phyloP scores from a whole-genome alignment of 495 filamentous ascomycete genomes.

The Elasticomyces elasticus region DNA sequence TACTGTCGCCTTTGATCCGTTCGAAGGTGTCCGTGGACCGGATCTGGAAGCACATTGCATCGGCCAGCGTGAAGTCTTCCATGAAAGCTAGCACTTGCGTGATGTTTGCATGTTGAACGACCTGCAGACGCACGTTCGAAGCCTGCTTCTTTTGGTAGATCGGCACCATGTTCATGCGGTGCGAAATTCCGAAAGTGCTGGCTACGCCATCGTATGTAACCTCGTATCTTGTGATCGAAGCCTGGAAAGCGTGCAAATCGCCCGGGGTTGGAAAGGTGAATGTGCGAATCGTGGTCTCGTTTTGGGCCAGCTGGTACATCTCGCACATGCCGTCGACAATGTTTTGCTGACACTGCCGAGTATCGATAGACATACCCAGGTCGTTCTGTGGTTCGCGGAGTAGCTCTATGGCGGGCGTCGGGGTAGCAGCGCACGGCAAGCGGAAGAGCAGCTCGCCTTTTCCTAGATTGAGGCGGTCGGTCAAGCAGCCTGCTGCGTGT shows the following conservation, averaged over 20 bases:
- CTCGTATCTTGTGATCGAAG: constrained; percentile 58
- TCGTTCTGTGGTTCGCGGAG: constrained; percentile 31
- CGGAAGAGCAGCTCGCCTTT: constrained; percentile 33
- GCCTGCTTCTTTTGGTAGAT: constrained; percentile 89
- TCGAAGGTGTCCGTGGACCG: constrained; percentile 75
- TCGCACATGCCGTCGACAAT: constrained; percentile 23
- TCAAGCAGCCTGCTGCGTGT: constrained; percentile 29
- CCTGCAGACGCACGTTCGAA: constrained; percentile 59
- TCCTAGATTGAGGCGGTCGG: constrained; percentile 33
- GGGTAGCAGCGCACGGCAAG: constrained; percentile 22
- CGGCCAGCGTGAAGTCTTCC: constrained; percentile 67
- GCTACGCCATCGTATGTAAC: constrained; percentile 42
- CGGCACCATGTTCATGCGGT: constrained; percentile 58
- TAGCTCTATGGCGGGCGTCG: constrained; percentile 24
- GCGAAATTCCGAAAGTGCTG: constrained; percentile 65
- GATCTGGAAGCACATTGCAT: constrained; percentile 77
- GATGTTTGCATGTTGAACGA: constrained; percentile 56
- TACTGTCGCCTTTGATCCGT: constrained; percentile 53
- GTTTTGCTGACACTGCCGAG: constrained; percentile 16
- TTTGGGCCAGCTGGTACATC: constrained; percentile 21
- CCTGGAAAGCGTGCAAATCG: constrained; percentile 68
- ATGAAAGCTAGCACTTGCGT: constrained; percentile 75
- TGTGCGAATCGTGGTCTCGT: constrained; percentile 26
- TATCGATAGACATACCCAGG: constrained; percentile 28
- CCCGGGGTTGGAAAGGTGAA: constrained; percentile 30